Percentiles rank a stretch among this genome's conserved stretches.
Conservation (phyloP, 768 basidiomycete species). For the Lactarius tabidus region DNA sequence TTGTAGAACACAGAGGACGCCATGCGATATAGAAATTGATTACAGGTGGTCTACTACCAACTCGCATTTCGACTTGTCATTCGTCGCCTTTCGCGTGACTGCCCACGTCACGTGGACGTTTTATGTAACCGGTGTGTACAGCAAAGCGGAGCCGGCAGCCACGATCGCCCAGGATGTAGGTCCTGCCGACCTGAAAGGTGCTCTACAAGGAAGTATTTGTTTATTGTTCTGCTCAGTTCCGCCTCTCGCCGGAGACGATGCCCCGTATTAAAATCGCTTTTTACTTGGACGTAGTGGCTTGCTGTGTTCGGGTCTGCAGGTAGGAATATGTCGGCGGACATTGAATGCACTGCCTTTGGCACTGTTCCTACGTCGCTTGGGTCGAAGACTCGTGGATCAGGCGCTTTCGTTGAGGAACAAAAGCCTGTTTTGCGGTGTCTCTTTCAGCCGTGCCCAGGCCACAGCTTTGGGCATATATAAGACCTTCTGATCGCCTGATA, state of each 20-base stretch:
- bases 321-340: neutral
- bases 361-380: constrained; percentile 1
- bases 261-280: neutral
- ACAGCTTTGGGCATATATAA: constrained; percentile 15
- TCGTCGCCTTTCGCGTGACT: neutral
- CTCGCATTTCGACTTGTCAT: neutral
- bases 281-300: neutral
- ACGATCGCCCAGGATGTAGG: too few relatives aligned
- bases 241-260: neutral
- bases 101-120: neutral
- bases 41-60: constrained; percentile 18
- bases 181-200: neutral
- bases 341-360: neutral
- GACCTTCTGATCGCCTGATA: neutral
- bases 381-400: constrained; percentile 1
- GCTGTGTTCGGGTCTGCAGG: neutral
- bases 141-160: too few relatives aligned
- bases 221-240: neutral
- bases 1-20: constrained; percentile 97
- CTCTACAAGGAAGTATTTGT: neutral
- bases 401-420: constrained; percentile 9
- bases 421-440: constrained; percentile 7
- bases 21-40: constrained; percentile 41
- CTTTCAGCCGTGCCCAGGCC: neutral
- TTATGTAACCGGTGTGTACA: too few relatives aligned